A percentile compares a stretch with the other conserved stretches of the same genome.
Conservation (phyloP, 2,329 filamentous ascomycete genomes). For the Trichoderma sp. region DNA sequence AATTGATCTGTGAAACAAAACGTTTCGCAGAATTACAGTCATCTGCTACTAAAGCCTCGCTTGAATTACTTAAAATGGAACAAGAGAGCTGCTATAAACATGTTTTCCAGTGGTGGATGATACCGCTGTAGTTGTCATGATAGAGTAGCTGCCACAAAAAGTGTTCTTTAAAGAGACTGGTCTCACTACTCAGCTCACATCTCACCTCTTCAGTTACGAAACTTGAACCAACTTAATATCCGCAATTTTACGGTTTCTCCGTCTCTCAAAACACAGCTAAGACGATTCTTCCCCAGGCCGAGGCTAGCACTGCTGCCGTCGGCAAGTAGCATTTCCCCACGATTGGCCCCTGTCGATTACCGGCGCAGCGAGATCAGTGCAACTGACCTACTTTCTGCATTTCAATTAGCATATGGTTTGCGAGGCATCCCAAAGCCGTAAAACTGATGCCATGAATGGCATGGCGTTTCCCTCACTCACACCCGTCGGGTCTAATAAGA, state of each 20-base stretch:
- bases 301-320: neutral
- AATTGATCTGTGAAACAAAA: neutral
- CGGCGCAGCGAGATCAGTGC: neutral
- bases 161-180: neutral
- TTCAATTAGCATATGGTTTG: conserved; percentile 1
- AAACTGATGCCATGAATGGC: neutral
- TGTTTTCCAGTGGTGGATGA: neutral
- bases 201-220: neutral
- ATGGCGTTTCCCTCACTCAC: neutral
- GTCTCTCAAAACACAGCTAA: neutral
- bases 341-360: conserved; percentile 1
- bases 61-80: neutral
- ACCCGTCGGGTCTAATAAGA: conserved; percentile 1
- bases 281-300: neutral
- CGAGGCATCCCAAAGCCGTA: neutral
- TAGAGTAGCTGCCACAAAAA: neutral
- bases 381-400: neutral
- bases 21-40: neutral
- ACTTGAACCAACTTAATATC: neutral
- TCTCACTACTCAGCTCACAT: neutral
- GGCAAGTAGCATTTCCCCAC: neutral
- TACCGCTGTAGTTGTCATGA: neutral
- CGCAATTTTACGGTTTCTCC: too few relatives aligned
- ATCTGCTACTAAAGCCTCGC: neutral
- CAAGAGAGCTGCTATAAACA: neutral